A percentile compares a stretch with the other conserved stretches of the same genome.
These are phyloP conservation scores for Mycena pura DNA, from an alignment of 768 basidiomycete genomes.

Conservation along the genomic window DNA sequence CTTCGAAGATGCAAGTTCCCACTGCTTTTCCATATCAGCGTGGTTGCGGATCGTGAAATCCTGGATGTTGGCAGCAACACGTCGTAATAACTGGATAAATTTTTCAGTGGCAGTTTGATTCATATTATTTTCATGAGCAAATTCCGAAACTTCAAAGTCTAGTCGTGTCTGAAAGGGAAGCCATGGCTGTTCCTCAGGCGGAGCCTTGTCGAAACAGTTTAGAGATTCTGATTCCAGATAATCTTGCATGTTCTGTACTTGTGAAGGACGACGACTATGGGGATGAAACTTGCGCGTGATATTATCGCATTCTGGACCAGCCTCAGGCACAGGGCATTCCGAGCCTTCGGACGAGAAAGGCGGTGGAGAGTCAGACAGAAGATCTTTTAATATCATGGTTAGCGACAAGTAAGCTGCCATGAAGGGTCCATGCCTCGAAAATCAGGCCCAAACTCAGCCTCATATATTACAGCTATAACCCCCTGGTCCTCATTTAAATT, in stretches of 20 bases:
- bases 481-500: no score
- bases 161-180: background rate
- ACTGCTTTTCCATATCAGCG: background rate
- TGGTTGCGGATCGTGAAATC: background rate
- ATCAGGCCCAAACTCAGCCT: background rate
- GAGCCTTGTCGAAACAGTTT: background rate
- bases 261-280: background rate
- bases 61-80: background rate
- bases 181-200: background rate
- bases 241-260: background rate
- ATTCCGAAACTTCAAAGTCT: background rate
- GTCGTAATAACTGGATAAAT: background rate
- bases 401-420: no score
- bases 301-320: background rate
- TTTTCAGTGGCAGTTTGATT: background rate
- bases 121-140: background rate
- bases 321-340: background rate
- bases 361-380: no score
- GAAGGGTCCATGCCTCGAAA: background rate
- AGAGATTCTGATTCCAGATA: background rate
- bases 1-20: background rate
- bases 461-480: no score
- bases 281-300: background rate
- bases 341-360: no score
- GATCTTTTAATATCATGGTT: background rate